Evolutionary conservation across 1,284 basidiomycete species (phyloP).

Genomic region (Vanrija sp.): DNA sequence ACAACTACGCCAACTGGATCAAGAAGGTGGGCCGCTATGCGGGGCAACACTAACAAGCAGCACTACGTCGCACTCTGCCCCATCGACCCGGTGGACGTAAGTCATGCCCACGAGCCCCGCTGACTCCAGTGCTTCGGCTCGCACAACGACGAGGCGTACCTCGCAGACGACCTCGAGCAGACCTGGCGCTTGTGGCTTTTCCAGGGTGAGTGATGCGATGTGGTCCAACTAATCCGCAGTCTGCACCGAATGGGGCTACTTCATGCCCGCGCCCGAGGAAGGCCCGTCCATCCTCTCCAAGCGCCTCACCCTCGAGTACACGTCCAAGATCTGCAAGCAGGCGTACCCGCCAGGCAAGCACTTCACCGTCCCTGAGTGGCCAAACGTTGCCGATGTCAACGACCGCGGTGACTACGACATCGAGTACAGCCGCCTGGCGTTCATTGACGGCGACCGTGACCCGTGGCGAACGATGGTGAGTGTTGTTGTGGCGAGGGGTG

Average conservation of each 20-base stretch:
- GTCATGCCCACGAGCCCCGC: constrained; percentile 22
- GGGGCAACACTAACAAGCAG: constrained; percentile 40
- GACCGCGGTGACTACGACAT: constrained; percentile 70
- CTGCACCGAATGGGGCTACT: constrained; percentile 94
- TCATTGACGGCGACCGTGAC: constrained; percentile 61
- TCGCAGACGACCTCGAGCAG: constrained; percentile 60
- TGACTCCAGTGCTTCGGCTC: constrained; percentile 75
- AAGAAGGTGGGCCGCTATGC: constrained; percentile 54
- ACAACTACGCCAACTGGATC: constrained; percentile 75
- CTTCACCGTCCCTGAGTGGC: constrained; percentile 65
- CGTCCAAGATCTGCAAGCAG: constrained; percentile 74
- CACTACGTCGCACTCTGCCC: constrained; percentile 62
- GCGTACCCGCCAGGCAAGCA: constrained; percentile 76
- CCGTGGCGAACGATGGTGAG: constrained; percentile 74
- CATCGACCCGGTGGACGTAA: constrained; percentile 59
- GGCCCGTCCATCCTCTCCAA: constrained; percentile 39
- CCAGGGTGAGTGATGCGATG: constrained; percentile 53
- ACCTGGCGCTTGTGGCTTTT: constrained; percentile 85
- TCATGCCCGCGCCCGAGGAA: constrained; percentile 50
- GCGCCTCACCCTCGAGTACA: constrained; percentile 72
- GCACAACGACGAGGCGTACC: constrained; percentile 64
- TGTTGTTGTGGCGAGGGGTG: background rate
- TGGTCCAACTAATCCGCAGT: constrained; percentile 19
- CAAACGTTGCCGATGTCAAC: constrained; percentile 78
- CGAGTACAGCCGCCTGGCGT: constrained; percentile 70